Base-by-base conservation (phyloP, 1,284 basidiomycete genomes). In the Ganoderma lucidum region DNA sequence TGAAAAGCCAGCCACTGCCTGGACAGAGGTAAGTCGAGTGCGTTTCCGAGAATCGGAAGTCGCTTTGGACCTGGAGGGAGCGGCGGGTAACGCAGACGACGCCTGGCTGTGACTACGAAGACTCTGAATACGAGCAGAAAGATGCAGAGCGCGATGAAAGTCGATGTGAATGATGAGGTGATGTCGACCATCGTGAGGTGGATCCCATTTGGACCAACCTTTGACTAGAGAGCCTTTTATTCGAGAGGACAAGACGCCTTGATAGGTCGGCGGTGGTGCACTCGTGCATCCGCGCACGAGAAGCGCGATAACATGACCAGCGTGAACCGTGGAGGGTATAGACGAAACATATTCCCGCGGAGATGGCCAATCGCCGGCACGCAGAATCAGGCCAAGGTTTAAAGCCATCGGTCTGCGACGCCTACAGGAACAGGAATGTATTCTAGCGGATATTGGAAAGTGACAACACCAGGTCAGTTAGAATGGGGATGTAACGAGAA, bases 11-110 rank as follows among this genome's bases (percentile, higher is more conserved):
- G 62, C 70, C 70, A 73, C 44, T 69, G 70, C n/a, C 61, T 67
- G 6, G 60, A 63, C 2, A 67, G 45, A 6, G 72, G 72, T 32
- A 71, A 58, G n/a, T 71, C 65, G 19, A 71, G 56, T 4, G 63
- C 67, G 35, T 73, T 73, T 12, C 72, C 72, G 15, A 73, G 37
- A n/a, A 73, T 44, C 4, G 67, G 71, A 2, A 37, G 53, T 10
- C 59, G 53, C 30, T 65, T 67, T 3, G 71, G 71, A 17, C 71
- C 72, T 14, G 72, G 72, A 19, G 72, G 72, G 0, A 71, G 58
- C 1, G 65, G 66, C 3, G 65, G 61, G 23, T 12, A 48, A 3
- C 60, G 62, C n/a, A 23, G 19, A 10, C 15, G 37, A 23, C 23
- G 23, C 23, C 23, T 23, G 23, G 23, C 23, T 30, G 41, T 61